Conservation (phyloP, 2,329 filamentous ascomycete species). For the Diaporthe humulicola region DNA sequence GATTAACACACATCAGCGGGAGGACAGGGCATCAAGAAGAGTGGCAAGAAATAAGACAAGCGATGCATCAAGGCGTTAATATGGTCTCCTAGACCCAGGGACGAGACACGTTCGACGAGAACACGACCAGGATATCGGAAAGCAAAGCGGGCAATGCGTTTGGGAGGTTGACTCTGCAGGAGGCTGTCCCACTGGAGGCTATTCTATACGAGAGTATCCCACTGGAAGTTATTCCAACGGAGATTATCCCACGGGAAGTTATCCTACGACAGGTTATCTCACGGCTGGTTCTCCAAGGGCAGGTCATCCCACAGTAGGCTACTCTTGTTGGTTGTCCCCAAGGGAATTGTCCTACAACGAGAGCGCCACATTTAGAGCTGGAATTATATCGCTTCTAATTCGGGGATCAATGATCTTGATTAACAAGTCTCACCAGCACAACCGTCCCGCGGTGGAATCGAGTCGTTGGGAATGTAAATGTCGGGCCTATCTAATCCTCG, state of each 20-base stretch:
- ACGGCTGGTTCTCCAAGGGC: no score
- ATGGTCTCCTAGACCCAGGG: neutral
- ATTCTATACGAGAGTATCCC: neutral
- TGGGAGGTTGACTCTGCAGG: neutral
- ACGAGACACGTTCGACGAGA: conserved; percentile 29
- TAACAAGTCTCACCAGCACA: neutral
- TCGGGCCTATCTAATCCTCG: neutral
- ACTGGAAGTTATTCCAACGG: no score
- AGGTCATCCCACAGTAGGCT: neutral
- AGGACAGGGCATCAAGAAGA: no score
- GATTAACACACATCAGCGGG: no score
- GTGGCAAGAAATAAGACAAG: conserved; percentile 86
- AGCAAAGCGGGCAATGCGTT: conserved; percentile 38
- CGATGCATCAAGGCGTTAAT: neutral
- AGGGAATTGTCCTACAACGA: neutral
- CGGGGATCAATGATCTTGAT: neutral
- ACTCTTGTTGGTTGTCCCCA: neutral
- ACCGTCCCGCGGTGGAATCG: neutral
- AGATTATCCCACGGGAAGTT: neutral
- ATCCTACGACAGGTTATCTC: neutral
- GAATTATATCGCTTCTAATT: neutral
- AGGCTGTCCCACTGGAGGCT: neutral
- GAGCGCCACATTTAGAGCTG: neutral
- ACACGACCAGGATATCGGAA: conserved; percentile 39
- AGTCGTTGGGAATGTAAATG: neutral